Conservation (phyloP, 2,329 filamentous ascomycete species). For the Phyllosticta citribraziliensis region DNA sequence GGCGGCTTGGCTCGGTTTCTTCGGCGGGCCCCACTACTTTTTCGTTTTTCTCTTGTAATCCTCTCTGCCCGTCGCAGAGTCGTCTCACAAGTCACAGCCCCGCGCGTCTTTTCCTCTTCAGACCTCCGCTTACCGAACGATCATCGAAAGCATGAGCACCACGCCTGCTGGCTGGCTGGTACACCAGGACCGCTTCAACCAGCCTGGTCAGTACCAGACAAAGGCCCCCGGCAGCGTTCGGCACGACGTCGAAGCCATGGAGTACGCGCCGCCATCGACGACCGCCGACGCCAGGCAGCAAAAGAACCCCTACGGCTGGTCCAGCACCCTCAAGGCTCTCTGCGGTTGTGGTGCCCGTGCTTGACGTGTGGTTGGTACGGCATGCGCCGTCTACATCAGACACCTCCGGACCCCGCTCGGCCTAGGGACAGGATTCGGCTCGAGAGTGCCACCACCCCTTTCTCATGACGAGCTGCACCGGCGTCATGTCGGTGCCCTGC, state of each 20-base stretch:
- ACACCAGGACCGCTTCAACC: constrained; percentile 7
- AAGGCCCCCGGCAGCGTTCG: background rate
- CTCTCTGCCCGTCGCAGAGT: background rate
- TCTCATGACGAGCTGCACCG: background rate
- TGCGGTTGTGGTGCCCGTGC: background rate
- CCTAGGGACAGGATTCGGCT: background rate
- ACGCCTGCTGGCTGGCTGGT: constrained; percentile 5
- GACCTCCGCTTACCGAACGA: background rate
- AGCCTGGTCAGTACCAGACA: constrained; percentile 4
- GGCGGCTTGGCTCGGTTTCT: background rate
- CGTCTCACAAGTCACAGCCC: background rate
- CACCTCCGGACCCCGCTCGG: background rate
- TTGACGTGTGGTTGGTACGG: background rate
- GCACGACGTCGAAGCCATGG: background rate
- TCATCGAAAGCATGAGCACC: background rate
- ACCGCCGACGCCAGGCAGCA: background rate
- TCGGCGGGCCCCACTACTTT: background rate
- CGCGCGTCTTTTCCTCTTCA: background rate
- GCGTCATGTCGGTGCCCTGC: background rate
- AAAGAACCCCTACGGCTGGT: background rate
- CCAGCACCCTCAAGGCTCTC: background rate
- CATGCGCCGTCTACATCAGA: background rate
- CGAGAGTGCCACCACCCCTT: background rate
- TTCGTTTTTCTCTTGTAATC: background rate
- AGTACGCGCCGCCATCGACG: constrained; percentile 51